Base-by-base conservation (phyloP, 768 basidiomycete genomes). In the Boletus reticulatus region DNA sequence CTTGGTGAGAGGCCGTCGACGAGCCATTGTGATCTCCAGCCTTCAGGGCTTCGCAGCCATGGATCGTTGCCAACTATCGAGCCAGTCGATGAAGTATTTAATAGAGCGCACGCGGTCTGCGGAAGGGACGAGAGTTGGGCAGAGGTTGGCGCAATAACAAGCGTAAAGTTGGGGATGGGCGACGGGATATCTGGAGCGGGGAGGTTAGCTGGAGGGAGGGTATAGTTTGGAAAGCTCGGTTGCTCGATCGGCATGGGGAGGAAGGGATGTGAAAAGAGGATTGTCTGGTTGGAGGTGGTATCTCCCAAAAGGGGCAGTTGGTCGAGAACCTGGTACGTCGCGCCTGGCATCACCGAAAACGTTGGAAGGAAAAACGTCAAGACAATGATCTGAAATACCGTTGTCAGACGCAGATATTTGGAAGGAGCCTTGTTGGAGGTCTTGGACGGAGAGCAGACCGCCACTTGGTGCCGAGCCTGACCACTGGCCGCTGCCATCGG, bases 151-250 rank as follows among this genome's bases (percentile, higher is more conserved):
- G 80, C 72, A 12, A 91, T 53, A 27, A 89, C 59, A 12, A 91
- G 70, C 4, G 83, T 81, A 52, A 79, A 77, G 61, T 84, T 81
- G 0, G 79, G 77, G 0, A 73, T 58, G 2, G 73, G 66, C 1
- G 80, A 61, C 0, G 85, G 78, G 9, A 68, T 59, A 16, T 65
- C 48, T 0, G 83, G 79, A 22, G 73, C 61, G 0, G 82, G 71
- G 14, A 78, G 63, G 60, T 85, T 83, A 0, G 84, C 83, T 0
- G 74, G 64, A 4, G 86, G 84, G 2, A 93, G 78, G 2, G 86
- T 85, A 66, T 89, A 93, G 62, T 92, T 92, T 12, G 91, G 91
- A 63, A 80, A 93, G 24, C 69, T 72, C 2, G 87, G 84, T 39
- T 68, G 59, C 6, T 61, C 50, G 1, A 59, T 27, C 2, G 64